Base-by-base conservation (phyloP, 176 grass and related monocot genomes). In the Phragmites australis region DNA sequence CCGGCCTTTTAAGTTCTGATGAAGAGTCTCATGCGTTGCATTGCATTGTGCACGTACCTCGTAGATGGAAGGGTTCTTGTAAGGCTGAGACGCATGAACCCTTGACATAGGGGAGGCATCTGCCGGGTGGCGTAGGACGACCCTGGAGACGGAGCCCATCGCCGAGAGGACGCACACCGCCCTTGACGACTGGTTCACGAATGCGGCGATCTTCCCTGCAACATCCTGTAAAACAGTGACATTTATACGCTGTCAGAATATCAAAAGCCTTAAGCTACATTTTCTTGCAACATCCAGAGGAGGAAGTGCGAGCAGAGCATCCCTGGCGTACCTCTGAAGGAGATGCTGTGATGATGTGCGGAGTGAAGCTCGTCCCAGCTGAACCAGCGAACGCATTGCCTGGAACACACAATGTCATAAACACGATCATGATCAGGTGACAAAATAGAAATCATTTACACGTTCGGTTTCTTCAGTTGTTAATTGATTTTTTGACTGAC, bases 291-390 rank as follows among this genome's bases (percentile, higher is more conserved):
- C 17, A 63, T 25, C 19, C 8, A 29, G 19, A 18, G 0, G 3
- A 31, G 17, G 14, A 0, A 10, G n/a, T n/a, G n/a, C n/a, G n/a
- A n/a, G n/a, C n/a, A n/a, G n/a, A n/a, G 10, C 40, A 16, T 2
- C 60, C 25, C 1, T 3, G 9, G 0, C 18, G 6, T 85, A 92
- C 90, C 90, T 92, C 90, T 68, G 86, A 82, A 65, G 82, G 82
- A 21, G 90, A 82, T 45, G 44, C 82, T 18, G 87, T 93, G 76
- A 97, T 97, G 72, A 97, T 79, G 80, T 97, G 93, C 8, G 90
- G 93, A 50, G 93, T 97, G 80, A 97, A 97, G 74, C 88, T 90
- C 51, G 87, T 97, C 23, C 93, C 93, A 41, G 93, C 93, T 13
- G 93, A 89, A 8, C 93, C 93, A 51, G 90, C 74, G 85, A 97